Conservation (phyloP, 2,329 filamentous ascomycete species). For the Coniochaeta pulveracea region DNA sequence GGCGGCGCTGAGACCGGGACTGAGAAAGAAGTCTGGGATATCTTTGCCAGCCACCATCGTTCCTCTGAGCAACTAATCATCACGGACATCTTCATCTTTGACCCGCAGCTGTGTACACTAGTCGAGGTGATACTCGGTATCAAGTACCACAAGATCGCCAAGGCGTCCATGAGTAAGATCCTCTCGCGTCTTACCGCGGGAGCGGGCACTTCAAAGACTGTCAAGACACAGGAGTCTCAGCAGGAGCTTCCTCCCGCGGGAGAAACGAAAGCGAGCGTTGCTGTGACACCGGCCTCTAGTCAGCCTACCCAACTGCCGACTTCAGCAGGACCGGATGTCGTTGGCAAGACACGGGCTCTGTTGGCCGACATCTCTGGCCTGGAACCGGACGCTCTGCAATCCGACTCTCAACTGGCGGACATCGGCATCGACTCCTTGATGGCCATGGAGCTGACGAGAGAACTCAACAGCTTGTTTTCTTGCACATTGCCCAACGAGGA, state of each 20-base stretch:
- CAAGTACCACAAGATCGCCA: constrained; percentile 16
- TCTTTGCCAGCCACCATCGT: constrained; percentile 15
- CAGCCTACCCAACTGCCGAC: not conserved
- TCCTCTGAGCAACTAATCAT: constrained; percentile 15
- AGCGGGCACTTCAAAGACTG: not conserved
- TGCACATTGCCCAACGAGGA: constrained; percentile 9
- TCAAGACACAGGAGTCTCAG: not conserved
- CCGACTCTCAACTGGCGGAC: too few relatives aligned
- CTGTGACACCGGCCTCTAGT: not conserved
- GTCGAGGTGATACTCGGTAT: constrained; percentile 22
- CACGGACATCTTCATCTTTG: constrained; percentile 23
- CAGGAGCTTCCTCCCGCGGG: not conserved
- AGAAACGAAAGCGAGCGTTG: not conserved
- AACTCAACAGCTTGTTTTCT: constrained; percentile 26
- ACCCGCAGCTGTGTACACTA: constrained; percentile 16
- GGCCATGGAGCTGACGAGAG: constrained; percentile 33
- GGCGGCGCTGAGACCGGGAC: not conserved
- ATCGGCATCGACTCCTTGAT: constrained; percentile 38
- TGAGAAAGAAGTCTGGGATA: constrained; percentile 13
- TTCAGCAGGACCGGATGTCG: not conserved
- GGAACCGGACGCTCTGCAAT: constrained; percentile 19
- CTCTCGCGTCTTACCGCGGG: constrained; percentile 12
- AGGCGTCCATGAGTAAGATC: constrained; percentile 17
- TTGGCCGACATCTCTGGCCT: constrained; percentile 21
- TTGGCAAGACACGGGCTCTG: constrained; percentile 8